A percentile compares a stretch with the other conserved stretches of the same genome.
Evolutionary conservation across 345 rosid species (phyloP).

Genomic region (Dipteronia sinensis): DNA sequence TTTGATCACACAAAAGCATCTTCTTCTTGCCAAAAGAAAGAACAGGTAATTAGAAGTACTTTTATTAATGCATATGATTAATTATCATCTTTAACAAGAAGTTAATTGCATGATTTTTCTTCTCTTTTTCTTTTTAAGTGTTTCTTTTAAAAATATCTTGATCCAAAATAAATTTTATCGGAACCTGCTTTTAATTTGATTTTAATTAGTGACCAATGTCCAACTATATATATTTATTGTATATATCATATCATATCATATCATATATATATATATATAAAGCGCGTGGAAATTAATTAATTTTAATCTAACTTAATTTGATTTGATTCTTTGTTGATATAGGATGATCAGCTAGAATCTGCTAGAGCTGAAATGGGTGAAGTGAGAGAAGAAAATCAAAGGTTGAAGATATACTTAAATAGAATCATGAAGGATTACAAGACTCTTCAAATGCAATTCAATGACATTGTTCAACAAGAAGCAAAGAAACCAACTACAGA

Average conservation of each 20-base stretch:
- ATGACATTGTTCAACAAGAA: conserved; percentile 45
- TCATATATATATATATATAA: no score
- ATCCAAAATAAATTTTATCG: no score
- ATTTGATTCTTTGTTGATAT: neutral
- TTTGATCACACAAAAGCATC: conserved; percentile 24
- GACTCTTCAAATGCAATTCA: conserved; percentile 56
- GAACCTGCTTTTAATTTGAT: no score
- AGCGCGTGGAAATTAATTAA: no score
- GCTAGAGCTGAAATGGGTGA: conserved; percentile 73
- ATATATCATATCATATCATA: no score
- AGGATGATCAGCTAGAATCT: conserved; percentile 60
- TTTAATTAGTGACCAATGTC: no score
- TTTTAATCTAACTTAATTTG: no score
- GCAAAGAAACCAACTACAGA: conserved; percentile 21
- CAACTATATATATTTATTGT: no score
- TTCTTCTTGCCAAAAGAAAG: conserved; percentile 26
- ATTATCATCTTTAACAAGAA: neutral
- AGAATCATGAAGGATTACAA: conserved; percentile 64
- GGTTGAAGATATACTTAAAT: conserved; percentile 56
- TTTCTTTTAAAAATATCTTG: neutral
- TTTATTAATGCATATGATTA: neutral
- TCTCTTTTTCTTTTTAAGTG: neutral
- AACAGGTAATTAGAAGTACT: conserved; percentile 8
- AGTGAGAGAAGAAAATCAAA: conserved; percentile 74
- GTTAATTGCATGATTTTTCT: neutral